A percentile compares a stretch with the other conserved stretches of the same genome.
These are phyloP conservation scores for Eucalyptus sp. DNA, from an alignment of 345 rosid species.

Conservation along the genomic window DNA sequence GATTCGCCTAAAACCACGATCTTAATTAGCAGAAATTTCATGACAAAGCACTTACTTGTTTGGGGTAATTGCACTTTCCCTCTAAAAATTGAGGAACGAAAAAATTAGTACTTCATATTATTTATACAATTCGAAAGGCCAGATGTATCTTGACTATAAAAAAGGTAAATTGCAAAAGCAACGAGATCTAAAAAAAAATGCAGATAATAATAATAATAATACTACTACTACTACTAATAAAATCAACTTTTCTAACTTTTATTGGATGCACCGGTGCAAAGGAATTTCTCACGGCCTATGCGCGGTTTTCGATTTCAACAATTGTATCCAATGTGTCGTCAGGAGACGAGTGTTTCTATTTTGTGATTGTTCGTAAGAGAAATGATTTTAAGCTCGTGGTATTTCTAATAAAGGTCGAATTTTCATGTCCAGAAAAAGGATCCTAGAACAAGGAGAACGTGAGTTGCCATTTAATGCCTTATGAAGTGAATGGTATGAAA, in stretches of 20 bases:
- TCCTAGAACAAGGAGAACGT: not conserved
- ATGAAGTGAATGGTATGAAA: not conserved
- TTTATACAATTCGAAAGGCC: not conserved
- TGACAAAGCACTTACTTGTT: not conserved
- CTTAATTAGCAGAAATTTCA: not conserved
- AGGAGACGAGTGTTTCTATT: rapidly evolving
- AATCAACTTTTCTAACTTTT: not conserved
- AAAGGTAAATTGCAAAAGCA: not conserved
- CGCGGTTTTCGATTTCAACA: not conserved
- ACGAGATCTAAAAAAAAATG: not conserved
- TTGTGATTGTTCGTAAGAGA: rapidly evolving
- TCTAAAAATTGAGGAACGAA: not conserved
- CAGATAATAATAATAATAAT: rapidly evolving
- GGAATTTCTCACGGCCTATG: not conserved
- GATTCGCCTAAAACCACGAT: not conserved
- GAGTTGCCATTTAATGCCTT: not conserved
- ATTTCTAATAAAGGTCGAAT: not conserved
- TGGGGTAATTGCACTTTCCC: not conserved
- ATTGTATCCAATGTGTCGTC: not conserved
- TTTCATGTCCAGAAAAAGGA: not conserved
- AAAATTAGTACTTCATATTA: not conserved
- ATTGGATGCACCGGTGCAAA: not conserved
- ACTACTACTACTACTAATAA: rapidly evolving
- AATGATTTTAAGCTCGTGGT: not conserved
- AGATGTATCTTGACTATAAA: not conserved